Conservation (phyloP, 148 eudicot genomes). For the Cornus suecica region DNA sequence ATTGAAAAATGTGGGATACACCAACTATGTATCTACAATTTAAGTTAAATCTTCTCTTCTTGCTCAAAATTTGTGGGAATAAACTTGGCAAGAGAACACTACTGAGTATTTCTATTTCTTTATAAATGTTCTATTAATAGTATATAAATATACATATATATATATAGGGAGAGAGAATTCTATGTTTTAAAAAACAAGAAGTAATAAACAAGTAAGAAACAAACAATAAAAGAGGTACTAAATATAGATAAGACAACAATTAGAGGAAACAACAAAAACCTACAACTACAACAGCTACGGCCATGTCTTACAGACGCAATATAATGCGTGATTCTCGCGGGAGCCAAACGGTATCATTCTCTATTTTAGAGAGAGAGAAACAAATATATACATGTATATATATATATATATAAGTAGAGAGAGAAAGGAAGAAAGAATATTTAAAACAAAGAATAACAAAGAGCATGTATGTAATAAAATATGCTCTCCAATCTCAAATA, state of each 20-base stretch:
- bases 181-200: too few relatives aligned
- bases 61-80: not conserved
- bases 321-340: constrained; percentile 37
- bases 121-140: too few relatives aligned
- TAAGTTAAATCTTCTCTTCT: too few relatives aligned
- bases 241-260: not conserved
- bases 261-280: constrained; percentile 10
- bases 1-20: too few relatives aligned
- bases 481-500: not conserved
- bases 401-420: too few relatives aligned
- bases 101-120: too few relatives aligned
- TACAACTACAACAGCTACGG: not conserved
- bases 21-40: too few relatives aligned
- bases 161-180: not conserved
- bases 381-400: too few relatives aligned
- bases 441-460: not conserved
- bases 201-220: not conserved
- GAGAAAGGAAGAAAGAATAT: constrained; percentile 3
- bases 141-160: too few relatives aligned
- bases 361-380: not conserved
- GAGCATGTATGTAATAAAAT: not conserved
- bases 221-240: not conserved
- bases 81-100: not conserved
- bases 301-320: constrained; percentile 10
- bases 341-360: constrained; percentile 10